These are phyloP conservation scores for Coemansia sp. DNA, from an alignment of 192 early-diverging fungal species.

Conservation along the genomic window DNA sequence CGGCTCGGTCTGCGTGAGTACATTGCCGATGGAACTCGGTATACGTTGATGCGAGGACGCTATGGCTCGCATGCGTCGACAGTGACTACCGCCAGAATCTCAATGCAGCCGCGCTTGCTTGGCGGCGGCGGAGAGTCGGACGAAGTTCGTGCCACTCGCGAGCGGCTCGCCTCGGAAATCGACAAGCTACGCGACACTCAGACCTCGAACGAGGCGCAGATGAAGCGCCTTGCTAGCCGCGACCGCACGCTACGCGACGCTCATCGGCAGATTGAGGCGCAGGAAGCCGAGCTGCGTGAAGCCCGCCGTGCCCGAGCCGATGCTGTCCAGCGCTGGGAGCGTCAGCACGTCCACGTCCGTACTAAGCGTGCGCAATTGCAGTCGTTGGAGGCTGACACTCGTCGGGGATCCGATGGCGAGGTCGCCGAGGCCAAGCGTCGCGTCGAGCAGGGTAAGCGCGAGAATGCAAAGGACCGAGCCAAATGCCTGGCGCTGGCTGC, in stretches of 20 bases:
- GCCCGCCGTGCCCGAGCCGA: slow-evolving; percentile 17
- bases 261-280: slow-evolving; percentile 27
- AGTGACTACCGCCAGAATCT: slow-evolving; percentile 35
- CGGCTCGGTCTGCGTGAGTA: slow-evolving; percentile 33
- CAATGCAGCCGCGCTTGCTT: slow-evolving; percentile 22
- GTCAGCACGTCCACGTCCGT: slow-evolving; percentile 25
- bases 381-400: slow-evolving; percentile 22
- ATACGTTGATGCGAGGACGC: slow-evolving; percentile 27
- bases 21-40: slow-evolving; percentile 45
- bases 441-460: slow-evolving; percentile 10
- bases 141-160: slow-evolving; percentile 33
- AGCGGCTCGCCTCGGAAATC: slow-evolving; percentile 24
- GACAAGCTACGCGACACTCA: slow-evolving; percentile 28
- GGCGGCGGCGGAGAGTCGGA: slow-evolving; percentile 40
- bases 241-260: slow-evolving; percentile 36
- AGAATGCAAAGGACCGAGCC: slow-evolving; percentile 28
- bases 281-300: slow-evolving; percentile 33
- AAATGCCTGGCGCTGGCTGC: slow-evolving; percentile 14
- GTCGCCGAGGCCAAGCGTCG: slow-evolving; percentile 15
- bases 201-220: slow-evolving; percentile 28
- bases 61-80: slow-evolving; percentile 47
- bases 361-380: slow-evolving; percentile 33
- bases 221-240: slow-evolving; percentile 25
- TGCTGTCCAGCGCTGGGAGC: slow-evolving; percentile 19
- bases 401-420: slow-evolving; percentile 8